These are phyloP conservation scores for Colletotrichum truncatum DNA, from an alignment of 2,329 filamentous ascomycete species.

Conservation along the genomic window DNA sequence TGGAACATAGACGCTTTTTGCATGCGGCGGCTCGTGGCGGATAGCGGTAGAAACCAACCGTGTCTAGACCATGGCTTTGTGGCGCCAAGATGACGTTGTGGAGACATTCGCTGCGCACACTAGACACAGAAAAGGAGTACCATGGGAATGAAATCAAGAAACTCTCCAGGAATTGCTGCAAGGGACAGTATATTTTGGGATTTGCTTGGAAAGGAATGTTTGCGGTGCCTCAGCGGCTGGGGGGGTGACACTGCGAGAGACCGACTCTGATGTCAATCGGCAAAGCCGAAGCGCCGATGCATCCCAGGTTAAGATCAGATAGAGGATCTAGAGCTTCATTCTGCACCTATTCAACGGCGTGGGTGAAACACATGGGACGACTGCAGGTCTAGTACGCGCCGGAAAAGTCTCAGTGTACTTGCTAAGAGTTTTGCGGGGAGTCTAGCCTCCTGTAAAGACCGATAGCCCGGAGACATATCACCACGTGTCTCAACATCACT, in stretches of 20 bases:
- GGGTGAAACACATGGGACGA: background rate
- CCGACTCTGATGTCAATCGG: background rate
- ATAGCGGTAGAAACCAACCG: background rate
- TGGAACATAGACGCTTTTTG: background rate
- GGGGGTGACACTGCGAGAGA: background rate
- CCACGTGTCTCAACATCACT: background rate
- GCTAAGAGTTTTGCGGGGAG: background rate
- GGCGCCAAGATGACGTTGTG: background rate
- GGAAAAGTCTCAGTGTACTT: background rate
- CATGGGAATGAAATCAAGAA: no score
- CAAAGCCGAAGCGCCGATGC: background rate
- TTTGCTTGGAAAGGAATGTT: no score
- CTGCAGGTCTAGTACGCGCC: no score
- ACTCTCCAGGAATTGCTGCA: no score
- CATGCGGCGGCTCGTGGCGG: background rate
- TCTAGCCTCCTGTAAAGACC: slow-evolving; percentile 4
- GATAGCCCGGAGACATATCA: slow-evolving; percentile 2
- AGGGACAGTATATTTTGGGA: no score
- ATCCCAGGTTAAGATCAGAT: no score
- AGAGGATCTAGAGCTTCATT: no score
- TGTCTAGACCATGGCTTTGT: background rate
- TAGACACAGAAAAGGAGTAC: no score
- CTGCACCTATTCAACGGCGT: background rate
- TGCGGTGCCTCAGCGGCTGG: no score
- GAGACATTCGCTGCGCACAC: no score